A percentile compares a stretch with the other conserved stretches of the same genome.
Conservation (phyloP, 108 stramenopile genomes). For the Skeletonema marinoi region DNA sequence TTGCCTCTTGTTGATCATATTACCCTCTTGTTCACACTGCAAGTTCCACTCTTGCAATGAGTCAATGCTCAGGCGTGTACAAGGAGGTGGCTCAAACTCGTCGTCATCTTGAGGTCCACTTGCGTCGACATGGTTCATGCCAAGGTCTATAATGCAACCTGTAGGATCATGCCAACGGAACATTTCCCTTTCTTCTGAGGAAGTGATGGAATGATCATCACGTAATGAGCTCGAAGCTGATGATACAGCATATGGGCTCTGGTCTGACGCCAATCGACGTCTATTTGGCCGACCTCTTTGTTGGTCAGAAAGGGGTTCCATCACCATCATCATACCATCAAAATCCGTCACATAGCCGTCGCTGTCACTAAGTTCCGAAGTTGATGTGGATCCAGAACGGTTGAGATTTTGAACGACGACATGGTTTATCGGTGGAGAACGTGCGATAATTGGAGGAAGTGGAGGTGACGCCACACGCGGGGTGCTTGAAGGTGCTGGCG, state of each 20-base stretch:
- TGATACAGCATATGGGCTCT: constrained; percentile 1
- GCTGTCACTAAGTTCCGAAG: not conserved
- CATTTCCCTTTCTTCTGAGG: not conserved
- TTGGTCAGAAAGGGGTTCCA: not conserved
- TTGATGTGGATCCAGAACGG: not conserved
- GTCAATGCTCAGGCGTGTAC: not conserved
- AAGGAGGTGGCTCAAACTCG: not conserved
- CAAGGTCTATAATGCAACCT: not conserved
- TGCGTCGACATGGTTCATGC: not conserved
- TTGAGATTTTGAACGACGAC: not conserved
- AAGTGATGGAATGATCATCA: not conserved
- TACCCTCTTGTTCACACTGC: not conserved
- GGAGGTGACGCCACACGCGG: not conserved
- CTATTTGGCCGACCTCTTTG: not conserved
- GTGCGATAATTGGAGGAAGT: not conserved
- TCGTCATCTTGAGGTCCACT: not conserved
- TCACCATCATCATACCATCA: not conserved
- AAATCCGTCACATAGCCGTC: not conserved
- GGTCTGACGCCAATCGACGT: not conserved
- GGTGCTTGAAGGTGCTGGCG: not conserved
- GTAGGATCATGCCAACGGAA: not conserved
- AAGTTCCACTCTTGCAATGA: not conserved
- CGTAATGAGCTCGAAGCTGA: not conserved
- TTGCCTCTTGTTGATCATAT: not conserved
- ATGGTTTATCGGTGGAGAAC: not conserved